Evolutionary conservation across 2,329 filamentous ascomycete species (phyloP).

Genomic region (Penicillium thymicola): DNA sequence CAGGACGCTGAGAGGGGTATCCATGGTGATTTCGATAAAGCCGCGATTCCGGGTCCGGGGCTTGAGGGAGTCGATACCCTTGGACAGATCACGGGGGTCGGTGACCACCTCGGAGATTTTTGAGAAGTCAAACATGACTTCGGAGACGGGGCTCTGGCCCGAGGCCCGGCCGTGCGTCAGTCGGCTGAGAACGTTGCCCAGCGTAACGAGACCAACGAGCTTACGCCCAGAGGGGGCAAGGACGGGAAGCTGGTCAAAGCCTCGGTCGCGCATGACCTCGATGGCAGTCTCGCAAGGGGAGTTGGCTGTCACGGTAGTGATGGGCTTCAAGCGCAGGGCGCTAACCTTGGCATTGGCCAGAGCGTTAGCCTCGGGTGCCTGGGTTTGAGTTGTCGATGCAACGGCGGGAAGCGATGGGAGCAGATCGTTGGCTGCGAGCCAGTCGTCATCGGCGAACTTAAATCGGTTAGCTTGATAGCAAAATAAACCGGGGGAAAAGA

Average conservation of each 20-base stretch:
- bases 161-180: constrained; percentile 79
- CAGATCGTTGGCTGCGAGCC: constrained; percentile 94
- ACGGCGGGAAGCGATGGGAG: constrained; percentile 59
- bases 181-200: constrained; percentile 90
- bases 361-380: constrained; percentile 55
- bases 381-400: constrained; percentile 31
- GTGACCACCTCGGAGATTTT: constrained; percentile 85
- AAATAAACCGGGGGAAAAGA: neutral
- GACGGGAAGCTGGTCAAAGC: constrained; percentile 95
- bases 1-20: constrained; percentile 77
- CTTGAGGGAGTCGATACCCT: constrained; percentile 23
- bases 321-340: constrained; percentile 83
- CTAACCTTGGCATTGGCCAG: constrained; percentile 77
- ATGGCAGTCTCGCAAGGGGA: constrained; percentile 81
- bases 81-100: constrained; percentile 67
- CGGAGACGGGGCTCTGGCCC: constrained; percentile 68
- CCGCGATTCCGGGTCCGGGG: constrained; percentile 55
- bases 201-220: constrained; percentile 87
- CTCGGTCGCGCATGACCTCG: constrained; percentile 97
- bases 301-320: constrained; percentile 74
- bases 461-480: constrained; percentile 9
- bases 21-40: constrained; percentile 91
- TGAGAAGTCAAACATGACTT: constrained; percentile 96
- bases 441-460: constrained; percentile 93
- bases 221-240: constrained; percentile 65